Evolutionary conservation across 1,284 basidiomycete species (phyloP).

Genomic region (Pascua sp.): DNA sequence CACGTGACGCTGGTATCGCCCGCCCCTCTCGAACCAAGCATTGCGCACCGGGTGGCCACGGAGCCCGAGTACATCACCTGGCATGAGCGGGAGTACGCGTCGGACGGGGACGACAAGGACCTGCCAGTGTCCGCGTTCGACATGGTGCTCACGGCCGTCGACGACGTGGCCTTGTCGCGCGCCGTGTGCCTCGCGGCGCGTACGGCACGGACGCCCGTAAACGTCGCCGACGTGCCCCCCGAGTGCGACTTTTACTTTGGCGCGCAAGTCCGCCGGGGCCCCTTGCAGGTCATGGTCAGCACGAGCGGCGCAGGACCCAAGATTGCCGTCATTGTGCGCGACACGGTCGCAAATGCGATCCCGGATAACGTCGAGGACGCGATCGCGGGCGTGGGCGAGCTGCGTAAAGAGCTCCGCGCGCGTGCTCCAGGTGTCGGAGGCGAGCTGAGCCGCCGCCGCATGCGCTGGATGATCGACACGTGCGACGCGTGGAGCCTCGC

Average conservation of each 20-base stretch:
- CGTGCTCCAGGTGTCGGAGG: conserved; percentile 57
- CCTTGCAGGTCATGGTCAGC: conserved; percentile 91
- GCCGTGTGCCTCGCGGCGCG: conserved; percentile 70
- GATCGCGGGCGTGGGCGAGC: conserved; percentile 68
- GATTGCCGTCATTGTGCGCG: conserved; percentile 77
- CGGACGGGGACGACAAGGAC: conserved; percentile 2
- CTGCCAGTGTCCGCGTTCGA: conserved; percentile 58
- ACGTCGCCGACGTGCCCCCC: conserved; percentile 93
- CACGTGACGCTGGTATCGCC: conserved; percentile 52
- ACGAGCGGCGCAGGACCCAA: conserved; percentile 90
- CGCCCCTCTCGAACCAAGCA: conserved; percentile 52
- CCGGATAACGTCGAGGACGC: conserved; percentile 72
- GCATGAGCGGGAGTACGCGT: conserved; percentile 63
- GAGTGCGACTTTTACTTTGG: conserved; percentile 99
- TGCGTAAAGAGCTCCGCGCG: conserved; percentile 52
- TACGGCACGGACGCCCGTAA: conserved; percentile 72
- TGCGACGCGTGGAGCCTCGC: conserved; percentile 68
- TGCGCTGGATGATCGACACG: conserved; percentile 92
- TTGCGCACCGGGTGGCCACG: conserved; percentile 47
- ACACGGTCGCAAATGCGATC: conserved; percentile 67
- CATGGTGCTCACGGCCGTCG: conserved; percentile 93
- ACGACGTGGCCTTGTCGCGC: conserved; percentile 70
- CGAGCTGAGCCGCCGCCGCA: conserved; percentile 56
- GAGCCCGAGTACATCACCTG: conserved; percentile 62
- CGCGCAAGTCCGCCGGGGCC: conserved; percentile 82